These are phyloP conservation scores for Fomitopsis serialis DNA, from an alignment of 768 basidiomycete genomes.

Conservation along the genomic window DNA sequence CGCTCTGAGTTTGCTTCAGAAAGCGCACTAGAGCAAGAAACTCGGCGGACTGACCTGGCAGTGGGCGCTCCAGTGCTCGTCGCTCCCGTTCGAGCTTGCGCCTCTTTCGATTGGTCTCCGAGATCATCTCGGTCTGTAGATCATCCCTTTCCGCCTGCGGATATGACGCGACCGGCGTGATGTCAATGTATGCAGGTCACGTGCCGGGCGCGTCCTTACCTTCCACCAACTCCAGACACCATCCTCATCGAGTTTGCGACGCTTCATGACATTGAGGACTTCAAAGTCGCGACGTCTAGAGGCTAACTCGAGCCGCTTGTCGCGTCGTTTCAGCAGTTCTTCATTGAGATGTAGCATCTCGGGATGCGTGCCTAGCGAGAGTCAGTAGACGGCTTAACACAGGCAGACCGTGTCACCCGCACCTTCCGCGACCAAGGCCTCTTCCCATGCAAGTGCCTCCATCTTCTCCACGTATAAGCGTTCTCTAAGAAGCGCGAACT, in stretches of 20 bases:
- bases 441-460: slow-evolving; percentile 87
- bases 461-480: slow-evolving; percentile 91
- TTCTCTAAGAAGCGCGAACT: slow-evolving; percentile 84
- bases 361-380: slow-evolving; percentile 67
- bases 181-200: not conserved
- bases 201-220: slow-evolving; percentile 35
- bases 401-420: slow-evolving; percentile 17
- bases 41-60: slow-evolving; percentile 47
- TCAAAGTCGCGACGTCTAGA: slow-evolving; percentile 69
- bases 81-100: slow-evolving; percentile 83
- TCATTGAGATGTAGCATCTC: slow-evolving; percentile 79
- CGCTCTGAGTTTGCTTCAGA: slow-evolving; percentile 36
- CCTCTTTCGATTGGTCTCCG: slow-evolving; percentile 84
- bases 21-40: not conserved
- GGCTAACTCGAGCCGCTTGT: slow-evolving; percentile 79
- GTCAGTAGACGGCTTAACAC: not conserved
- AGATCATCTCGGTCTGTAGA: slow-evolving; percentile 81
- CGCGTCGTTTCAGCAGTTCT: slow-evolving; percentile 71
- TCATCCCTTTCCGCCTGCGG: slow-evolving; percentile 68
- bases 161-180: not conserved
- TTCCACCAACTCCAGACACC: slow-evolving; percentile 92
- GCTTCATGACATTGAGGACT: slow-evolving; percentile 52
- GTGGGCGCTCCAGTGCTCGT: slow-evolving; percentile 70
- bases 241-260: slow-evolving; percentile 64
- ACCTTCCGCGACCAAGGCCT: slow-evolving; percentile 76